phyloP scores from a whole-genome alignment of 2,329 filamentous ascomycete genomes.

The Penicillium psychrosexuale region DNA sequence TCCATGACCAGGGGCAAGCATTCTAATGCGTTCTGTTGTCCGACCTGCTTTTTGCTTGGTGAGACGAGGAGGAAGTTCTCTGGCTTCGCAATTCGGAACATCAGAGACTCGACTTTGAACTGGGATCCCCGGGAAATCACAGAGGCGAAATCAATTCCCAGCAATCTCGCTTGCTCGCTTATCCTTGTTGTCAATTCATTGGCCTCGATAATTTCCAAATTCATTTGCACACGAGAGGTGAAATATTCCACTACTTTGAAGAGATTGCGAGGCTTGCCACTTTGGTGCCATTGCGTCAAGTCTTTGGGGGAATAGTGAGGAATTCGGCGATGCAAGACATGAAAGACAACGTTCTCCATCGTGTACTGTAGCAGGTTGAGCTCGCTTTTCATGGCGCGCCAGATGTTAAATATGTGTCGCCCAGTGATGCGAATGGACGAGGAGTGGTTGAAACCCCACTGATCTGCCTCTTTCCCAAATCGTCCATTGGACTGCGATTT shows the following conservation, averaged over 20 bases:
- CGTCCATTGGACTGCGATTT: constrained; percentile 77
- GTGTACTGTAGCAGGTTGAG: constrained; percentile 90
- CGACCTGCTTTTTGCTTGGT: constrained; percentile 86
- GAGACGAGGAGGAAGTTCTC: constrained; percentile 91
- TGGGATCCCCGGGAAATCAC: constrained; percentile 94
- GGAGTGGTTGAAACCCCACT: constrained; percentile 91
- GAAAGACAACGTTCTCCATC: constrained; percentile 92
- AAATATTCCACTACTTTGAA: constrained; percentile 77
- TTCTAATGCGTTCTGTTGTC: constrained; percentile 88
- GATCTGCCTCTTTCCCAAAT: constrained; percentile 80
- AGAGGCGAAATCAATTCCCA: constrained; percentile 95
- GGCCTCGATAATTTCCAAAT: constrained; percentile 85
- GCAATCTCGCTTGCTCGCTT: constrained; percentile 86
- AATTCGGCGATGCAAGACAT: constrained; percentile 79
- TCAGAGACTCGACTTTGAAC: constrained; percentile 97
- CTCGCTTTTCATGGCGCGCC: constrained; percentile 93
- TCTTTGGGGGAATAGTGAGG: constrained; percentile 80
- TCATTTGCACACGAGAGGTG: constrained; percentile 68
- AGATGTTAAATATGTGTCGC: constrained; percentile 93
- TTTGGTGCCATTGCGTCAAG: constrained; percentile 78
- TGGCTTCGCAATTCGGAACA: constrained; percentile 97
- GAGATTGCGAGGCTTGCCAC: constrained; percentile 65
- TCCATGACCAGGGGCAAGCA: constrained; percentile 97
- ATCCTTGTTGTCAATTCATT: constrained; percentile 87
- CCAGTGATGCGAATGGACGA: constrained; percentile 91